A percentile compares a stretch with the other conserved stretches of the same genome.
phyloP scores from a whole-genome alignment of 2,329 filamentous ascomycete genomes.

The Pseudocercospora musae region DNA sequence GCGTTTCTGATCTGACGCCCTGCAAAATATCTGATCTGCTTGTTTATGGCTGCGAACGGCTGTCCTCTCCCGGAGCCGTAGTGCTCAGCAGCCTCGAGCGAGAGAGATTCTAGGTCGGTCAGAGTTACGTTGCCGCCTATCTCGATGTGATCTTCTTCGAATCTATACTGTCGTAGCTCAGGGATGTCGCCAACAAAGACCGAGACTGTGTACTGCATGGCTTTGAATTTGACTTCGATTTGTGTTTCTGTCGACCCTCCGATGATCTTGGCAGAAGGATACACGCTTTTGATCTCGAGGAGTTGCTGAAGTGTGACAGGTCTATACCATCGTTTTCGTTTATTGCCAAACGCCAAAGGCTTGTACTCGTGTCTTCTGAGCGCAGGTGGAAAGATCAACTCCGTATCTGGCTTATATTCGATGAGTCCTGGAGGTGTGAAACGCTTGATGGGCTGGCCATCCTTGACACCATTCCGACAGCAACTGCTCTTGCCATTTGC shows the following conservation, averaged over 20 bases:
- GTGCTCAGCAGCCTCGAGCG: constrained; percentile 70
- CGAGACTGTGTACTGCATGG: constrained; percentile 81
- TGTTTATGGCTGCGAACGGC: constrained; percentile 84
- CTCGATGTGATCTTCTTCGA: constrained; percentile 79
- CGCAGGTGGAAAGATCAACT: constrained; percentile 88
- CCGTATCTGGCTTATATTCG: constrained; percentile 87
- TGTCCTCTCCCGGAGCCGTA: constrained; percentile 72
- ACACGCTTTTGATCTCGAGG: constrained; percentile 82
- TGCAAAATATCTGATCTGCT: constrained; percentile 92
- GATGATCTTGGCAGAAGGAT: constrained; percentile 88
- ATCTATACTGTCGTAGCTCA: constrained; percentile 76
- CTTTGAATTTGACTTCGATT: constrained; percentile 98
- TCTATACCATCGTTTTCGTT: constrained; percentile 88
- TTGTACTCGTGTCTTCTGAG: constrained; percentile 79
- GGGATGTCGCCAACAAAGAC: constrained; percentile 92
- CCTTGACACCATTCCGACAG: constrained; percentile 48
- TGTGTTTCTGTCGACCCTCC: constrained; percentile 96
- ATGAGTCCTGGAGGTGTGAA: constrained; percentile 91
- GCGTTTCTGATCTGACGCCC: constrained; percentile 95
- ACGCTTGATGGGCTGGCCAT: constrained; percentile 50
- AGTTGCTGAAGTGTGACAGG: constrained; percentile 84
- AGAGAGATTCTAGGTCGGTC: constrained; percentile 85
- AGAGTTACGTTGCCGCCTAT: constrained; percentile 90
- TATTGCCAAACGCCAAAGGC: constrained; percentile 86
- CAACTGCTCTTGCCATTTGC: constrained; percentile 54